These are phyloP conservation scores for Protomyces lactucae-debilis DNA, from an alignment of 1,139 yeast genomes.

Conservation along the genomic window DNA sequence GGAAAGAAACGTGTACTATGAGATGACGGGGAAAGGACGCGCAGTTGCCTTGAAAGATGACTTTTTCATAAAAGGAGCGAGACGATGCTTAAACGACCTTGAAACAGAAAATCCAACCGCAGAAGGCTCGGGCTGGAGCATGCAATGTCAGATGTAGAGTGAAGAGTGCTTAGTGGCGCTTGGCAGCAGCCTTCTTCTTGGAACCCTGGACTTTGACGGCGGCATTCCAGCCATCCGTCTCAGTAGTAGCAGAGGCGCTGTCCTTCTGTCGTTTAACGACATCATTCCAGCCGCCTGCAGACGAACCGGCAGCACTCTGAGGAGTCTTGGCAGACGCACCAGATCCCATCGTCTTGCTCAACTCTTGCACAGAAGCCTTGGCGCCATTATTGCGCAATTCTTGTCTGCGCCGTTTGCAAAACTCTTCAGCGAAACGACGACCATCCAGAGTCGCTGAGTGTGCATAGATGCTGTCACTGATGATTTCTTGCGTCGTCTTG, in stretches of 20 bases:
- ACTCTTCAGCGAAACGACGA: slow-evolving; percentile 86
- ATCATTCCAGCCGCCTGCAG: slow-evolving; percentile 42
- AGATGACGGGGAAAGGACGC: no score
- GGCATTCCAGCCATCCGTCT: slow-evolving; percentile 1
- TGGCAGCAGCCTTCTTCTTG: neutral
- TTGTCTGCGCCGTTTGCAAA: slow-evolving; percentile 64
- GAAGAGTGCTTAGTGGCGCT: neutral
- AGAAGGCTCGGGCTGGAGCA: no score
- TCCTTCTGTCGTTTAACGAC: slow-evolving; percentile 28
- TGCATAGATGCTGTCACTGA: slow-evolving; percentile 86
- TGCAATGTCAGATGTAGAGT: no score
- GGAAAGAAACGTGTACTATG: no score
- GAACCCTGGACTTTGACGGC: neutral
- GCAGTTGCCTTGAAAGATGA: no score
- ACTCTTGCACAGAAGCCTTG: slow-evolving; percentile 39
- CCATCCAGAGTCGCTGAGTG: slow-evolving; percentile 94
- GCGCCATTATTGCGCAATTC: slow-evolving; percentile 17
- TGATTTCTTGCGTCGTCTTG: slow-evolving; percentile 71
- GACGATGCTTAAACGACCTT: no score
- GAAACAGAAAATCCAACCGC: no score
- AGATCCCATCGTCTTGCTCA: slow-evolving; percentile 55
- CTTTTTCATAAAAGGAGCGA: no score
- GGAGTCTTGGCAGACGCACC: slow-evolving; percentile 49
- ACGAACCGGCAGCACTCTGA: slow-evolving; percentile 38
- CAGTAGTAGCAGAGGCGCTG: neutral